Base-by-base conservation (phyloP, 148 eudicot genomes). In the Spergularia marina region DNA sequence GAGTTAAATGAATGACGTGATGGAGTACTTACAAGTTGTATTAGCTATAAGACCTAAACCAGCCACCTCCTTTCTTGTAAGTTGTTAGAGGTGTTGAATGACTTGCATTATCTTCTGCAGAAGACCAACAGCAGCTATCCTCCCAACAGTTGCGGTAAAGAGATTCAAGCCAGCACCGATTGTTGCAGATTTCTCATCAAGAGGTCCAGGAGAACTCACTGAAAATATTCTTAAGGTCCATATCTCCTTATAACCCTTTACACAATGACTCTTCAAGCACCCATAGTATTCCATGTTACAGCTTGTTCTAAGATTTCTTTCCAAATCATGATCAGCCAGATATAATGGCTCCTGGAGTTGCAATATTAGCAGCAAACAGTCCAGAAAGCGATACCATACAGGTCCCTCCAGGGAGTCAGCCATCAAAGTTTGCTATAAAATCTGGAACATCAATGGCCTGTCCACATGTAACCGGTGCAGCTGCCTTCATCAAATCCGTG, bases 361-460 rank as follows among this genome's bases (percentile, higher is more conserved):
- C 88, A 58, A 89, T 91, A 80, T 76, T 91, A 73, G 92, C 88
- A 74, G 89, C 96, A 68, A 75, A 65, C 6, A 74, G 74, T 39
- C 87, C 85, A 73, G 84, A 82, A 49, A 78, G 58, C 55, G 84
- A 77, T 39, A 62, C 81, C 53, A 69, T 78, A 17, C 68, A 84
- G 6, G 75, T 77, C 17, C 79, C 82, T 63, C 53, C 71, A 4
- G 84, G 85, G 41, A 76, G 65, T 53, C 65, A 79, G 60, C 75
- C 80, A 6, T 79, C 91, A 5, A 49, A 68, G 12, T 89, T 84
- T 53, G 87, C 79, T 20, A 56, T 91, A 41, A 78, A 62, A 75
- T 91, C 93, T 0, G 97, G 97, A 68, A 91, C 97, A 40, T 91
- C 94, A 51, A 89, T 91, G 93, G 90, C 97, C 25, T 91, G 97